Conservation (phyloP, 1,139 yeast species). For the Blastobotrys aristatus region DNA sequence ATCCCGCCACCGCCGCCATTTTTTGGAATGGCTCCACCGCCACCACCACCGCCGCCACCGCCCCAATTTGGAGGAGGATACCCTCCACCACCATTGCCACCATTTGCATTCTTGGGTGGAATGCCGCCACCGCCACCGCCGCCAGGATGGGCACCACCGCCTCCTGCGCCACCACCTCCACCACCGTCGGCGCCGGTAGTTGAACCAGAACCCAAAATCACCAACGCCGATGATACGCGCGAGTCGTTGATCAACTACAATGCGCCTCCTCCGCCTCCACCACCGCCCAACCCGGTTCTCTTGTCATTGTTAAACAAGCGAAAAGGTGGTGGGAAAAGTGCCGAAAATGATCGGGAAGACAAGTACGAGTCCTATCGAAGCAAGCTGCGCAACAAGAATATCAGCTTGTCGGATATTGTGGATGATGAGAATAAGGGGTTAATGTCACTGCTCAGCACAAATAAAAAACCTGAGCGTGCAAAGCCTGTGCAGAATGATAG, state of each 20-base stretch:
- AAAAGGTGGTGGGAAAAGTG: conserved; percentile 2
- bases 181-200: conserved; percentile 18
- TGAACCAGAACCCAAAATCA: conserved; percentile 23
- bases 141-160: conserved; percentile 20
- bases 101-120: neutral
- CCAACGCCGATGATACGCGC: neutral
- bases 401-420: conserved; percentile 3
- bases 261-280: conserved; percentile 31
- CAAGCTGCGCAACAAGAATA: neutral
- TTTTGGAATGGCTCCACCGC: conserved; percentile 14
- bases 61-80: conserved; percentile 2
- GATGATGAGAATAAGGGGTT: conserved; percentile 5
- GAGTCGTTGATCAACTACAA: conserved; percentile 17
- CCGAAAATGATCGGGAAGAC: neutral
- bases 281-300: conserved; percentile 31
- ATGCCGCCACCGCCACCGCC: conserved; percentile 23
- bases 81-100: conserved; percentile 12
- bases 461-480: neutral
- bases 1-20: conserved; percentile 11
- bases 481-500: neutral
- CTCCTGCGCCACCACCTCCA: conserved; percentile 24
- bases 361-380: conserved; percentile 2
- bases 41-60: conserved; percentile 2
- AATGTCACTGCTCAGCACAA: conserved; percentile 7
- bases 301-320: conserved; percentile 26